Percentiles rank a stretch among this genome's conserved stretches.
Evolutionary conservation across 2,329 filamentous ascomycete genomes (phyloP).

Genomic region (Phaeosphaeria sp.): DNA sequence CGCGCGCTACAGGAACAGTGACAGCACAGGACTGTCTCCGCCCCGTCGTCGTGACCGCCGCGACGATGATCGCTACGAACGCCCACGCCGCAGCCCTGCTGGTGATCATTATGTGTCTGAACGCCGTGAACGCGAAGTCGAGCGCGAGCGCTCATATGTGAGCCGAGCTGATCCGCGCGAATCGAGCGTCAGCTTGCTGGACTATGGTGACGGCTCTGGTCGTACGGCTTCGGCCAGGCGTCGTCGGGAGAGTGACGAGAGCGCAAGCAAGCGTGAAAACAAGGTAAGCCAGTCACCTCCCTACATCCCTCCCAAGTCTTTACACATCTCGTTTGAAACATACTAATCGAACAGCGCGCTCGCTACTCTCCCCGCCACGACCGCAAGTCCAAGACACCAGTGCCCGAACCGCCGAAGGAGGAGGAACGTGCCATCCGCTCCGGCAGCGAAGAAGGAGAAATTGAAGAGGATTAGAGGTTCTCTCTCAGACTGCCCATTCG

Average conservation of each 20-base stretch:
- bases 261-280: slow-evolving; percentile 47
- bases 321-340: too few relatives aligned
- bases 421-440: slow-evolving; percentile 75
- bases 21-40: slow-evolving; percentile 68
- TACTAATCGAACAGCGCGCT: slow-evolving; percentile 41
- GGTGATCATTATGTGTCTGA: slow-evolving; percentile 80
- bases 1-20: slow-evolving; percentile 85
- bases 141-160: slow-evolving; percentile 83
- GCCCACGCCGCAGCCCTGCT: slow-evolving; percentile 65
- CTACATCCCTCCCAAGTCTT: background rate
- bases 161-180: slow-evolving; percentile 80
- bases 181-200: slow-evolving; percentile 79
- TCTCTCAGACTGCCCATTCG: background rate
- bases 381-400: slow-evolving; percentile 63
- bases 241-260: slow-evolving; percentile 74
- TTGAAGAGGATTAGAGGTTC: slow-evolving; percentile 72
- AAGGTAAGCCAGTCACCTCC: slow-evolving; percentile 46
- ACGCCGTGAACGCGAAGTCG: slow-evolving; percentile 84
- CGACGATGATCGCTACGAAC: slow-evolving; percentile 48
- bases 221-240: slow-evolving; percentile 67
- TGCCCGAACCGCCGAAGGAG: slow-evolving; percentile 50
- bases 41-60: slow-evolving; percentile 53
- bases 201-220: slow-evolving; percentile 74
- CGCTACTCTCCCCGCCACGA: slow-evolving; percentile 63
- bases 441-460: slow-evolving; percentile 97